Percentiles rank a stretch among this genome's conserved stretches.
Conservation (phyloP, 495 filamentous ascomycete species). For the Hamigera avellanea region DNA sequence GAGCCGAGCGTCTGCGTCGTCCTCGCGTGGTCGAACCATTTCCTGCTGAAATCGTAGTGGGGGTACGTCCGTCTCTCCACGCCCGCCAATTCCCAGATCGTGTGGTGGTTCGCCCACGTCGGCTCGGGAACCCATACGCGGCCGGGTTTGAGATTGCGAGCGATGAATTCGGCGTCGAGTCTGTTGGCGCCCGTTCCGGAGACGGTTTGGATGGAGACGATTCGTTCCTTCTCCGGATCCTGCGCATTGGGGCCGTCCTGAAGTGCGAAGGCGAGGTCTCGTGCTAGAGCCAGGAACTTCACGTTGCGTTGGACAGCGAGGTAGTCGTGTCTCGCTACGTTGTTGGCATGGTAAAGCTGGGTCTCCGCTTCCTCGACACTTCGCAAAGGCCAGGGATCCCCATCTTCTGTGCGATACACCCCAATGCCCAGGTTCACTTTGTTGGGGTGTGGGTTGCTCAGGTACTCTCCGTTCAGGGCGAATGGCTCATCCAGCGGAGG, state of each 20-base stretch:
- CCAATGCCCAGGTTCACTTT: conserved; percentile 23
- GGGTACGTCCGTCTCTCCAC: conserved; percentile 12
- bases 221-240: conserved; percentile 1
- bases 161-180: conserved; percentile 65
- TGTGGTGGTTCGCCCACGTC: conserved; percentile 22
- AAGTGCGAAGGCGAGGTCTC: conserved; percentile 8
- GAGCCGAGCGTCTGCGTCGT: conserved; percentile 10
- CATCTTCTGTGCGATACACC: conserved; percentile 24
- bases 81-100: conserved; percentile 13
- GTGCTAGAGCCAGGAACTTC: conserved; percentile 5
- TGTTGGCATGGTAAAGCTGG: conserved; percentile 5
- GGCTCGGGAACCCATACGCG: conserved; percentile 17
- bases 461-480: conserved; percentile 12
- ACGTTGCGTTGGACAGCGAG: conserved; percentile 6
- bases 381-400: conserved; percentile 22
- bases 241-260: too few relatives aligned
- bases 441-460: conserved; percentile 10
- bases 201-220: conserved; percentile 49
- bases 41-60: conserved; percentile 14
- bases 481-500: conserved; percentile 13
- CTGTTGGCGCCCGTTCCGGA: conserved; percentile 80
- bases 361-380: conserved; percentile 16
- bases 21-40: conserved; percentile 10
- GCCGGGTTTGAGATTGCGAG: conserved; percentile 13
- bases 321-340: conserved; percentile 10